phyloP scores from a whole-genome alignment of 257 asterid genomes.

The Ilex aquifolium region DNA sequence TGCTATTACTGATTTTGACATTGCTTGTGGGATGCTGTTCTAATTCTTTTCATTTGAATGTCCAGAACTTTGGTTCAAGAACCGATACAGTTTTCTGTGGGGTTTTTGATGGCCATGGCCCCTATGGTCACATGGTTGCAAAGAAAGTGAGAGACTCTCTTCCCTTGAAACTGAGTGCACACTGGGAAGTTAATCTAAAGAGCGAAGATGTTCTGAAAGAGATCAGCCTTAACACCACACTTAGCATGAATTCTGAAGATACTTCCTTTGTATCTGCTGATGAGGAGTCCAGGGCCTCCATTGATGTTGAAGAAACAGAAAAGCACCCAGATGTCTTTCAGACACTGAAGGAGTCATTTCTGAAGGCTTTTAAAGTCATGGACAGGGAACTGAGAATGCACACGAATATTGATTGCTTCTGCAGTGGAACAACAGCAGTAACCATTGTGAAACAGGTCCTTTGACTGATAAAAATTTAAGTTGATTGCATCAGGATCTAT shows the following conservation, averaged over 20 bases:
- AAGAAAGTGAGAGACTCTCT: slow-evolving; percentile 83
- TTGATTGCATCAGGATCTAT: slow-evolving; percentile 10
- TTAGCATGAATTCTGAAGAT: slow-evolving; percentile 47
- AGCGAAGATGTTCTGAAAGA: slow-evolving; percentile 59
- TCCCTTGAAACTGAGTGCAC: slow-evolving; percentile 72
- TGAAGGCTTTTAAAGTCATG: slow-evolving; percentile 82
- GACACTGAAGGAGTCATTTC: slow-evolving; percentile 68
- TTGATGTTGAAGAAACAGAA: slow-evolving; percentile 50
- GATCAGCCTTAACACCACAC: slow-evolving; percentile 44
- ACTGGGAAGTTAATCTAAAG: slow-evolving; percentile 69
- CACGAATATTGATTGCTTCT: slow-evolving; percentile 69
- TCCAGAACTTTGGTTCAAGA: slow-evolving; percentile 89
- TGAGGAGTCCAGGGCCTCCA: slow-evolving; percentile 47
- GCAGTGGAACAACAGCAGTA: slow-evolving; percentile 96
- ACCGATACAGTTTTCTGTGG: slow-evolving; percentile 89
- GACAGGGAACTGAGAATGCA: slow-evolving; percentile 74
- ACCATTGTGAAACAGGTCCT: slow-evolving; percentile 85
- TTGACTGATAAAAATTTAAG: background rate
- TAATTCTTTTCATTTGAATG: slow-evolving; percentile 20
- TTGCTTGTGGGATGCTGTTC: background rate
- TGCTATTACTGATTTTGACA: no score
- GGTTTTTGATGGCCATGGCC: slow-evolving; percentile 93
- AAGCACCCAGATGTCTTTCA: slow-evolving; percentile 56
- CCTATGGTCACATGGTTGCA: slow-evolving; percentile 92
- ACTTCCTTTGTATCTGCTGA: slow-evolving; percentile 43